Conservation (phyloP, 2,329 filamentous ascomycete genomes). For the Pseudogymnoascus sp. region DNA sequence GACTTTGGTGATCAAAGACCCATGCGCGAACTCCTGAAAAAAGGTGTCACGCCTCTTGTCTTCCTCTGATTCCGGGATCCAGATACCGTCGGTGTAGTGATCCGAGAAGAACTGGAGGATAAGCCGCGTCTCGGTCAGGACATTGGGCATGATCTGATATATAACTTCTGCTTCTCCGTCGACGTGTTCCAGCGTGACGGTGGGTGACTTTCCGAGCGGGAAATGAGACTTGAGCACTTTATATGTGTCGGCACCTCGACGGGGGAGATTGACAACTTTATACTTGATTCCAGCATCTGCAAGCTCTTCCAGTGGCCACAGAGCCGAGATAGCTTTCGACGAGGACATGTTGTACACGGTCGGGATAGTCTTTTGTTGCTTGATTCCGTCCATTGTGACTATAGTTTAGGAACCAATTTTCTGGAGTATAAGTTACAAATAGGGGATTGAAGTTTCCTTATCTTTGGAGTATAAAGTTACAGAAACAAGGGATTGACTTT, state of each 20-base stretch:
- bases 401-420: background rate
- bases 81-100: constrained; percentile 20
- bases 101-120: constrained; percentile 25
- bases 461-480: background rate
- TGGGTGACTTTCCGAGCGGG: constrained; percentile 25
- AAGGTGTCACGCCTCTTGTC: constrained; percentile 21
- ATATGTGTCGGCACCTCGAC: constrained; percentile 13
- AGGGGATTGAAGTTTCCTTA: background rate
- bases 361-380: constrained; percentile 15
- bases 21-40: constrained; percentile 23
- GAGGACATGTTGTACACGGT: constrained; percentile 23
- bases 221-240: constrained; percentile 18
- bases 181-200: constrained; percentile 18
- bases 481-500: background rate
- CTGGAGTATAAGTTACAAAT: background rate
- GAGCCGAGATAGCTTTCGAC: constrained; percentile 19
- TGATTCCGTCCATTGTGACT: background rate
- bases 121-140: constrained; percentile 23
- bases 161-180: constrained; percentile 3
- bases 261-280: constrained; percentile 21
- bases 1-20: constrained; percentile 16
- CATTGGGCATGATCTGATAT: constrained; percentile 13
- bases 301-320: constrained; percentile 26
- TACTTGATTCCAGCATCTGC: constrained; percentile 17
- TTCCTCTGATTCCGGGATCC: constrained; percentile 16